These are phyloP conservation scores for Cercospora sp. DNA, from an alignment of 2,329 filamentous ascomycete genomes.

Conservation along the genomic window DNA sequence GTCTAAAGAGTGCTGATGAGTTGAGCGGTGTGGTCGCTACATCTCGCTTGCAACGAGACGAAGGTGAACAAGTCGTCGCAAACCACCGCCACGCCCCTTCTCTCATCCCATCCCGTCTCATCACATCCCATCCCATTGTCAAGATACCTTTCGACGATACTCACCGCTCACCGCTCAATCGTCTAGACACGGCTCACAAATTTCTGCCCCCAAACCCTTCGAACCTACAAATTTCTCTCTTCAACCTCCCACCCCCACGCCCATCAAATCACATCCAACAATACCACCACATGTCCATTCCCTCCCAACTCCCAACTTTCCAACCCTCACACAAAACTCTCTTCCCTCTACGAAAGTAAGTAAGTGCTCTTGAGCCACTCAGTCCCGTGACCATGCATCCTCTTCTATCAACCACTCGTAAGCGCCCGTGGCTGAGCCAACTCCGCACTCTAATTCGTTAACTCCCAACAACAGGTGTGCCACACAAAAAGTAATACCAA, in stretches of 20 bases:
- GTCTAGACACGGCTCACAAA: not conserved
- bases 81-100: not conserved
- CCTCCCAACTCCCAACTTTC: not conserved
- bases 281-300: not conserved
- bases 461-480: not conserved
- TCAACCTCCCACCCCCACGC: not conserved
- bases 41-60: not conserved
- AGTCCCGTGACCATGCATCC: not conserved
- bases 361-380: no score
- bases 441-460: not conserved
- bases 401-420: not conserved
- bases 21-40: not conserved
- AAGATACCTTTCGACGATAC: not conserved
- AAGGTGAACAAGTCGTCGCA: not conserved
- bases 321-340: not conserved
- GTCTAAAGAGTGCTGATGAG: not conserved
- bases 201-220: not conserved
- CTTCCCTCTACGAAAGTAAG: not conserved
- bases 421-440: constrained; percentile 1
- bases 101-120: not conserved
- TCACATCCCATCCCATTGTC: not conserved
- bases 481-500: constrained; percentile 1
- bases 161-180: not conserved
- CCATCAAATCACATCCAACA: not conserved
- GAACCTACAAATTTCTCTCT: not conserved